Base-by-base conservation (phyloP, 1,139 yeast species). In the Geotrichum phurueaensis region DNA sequence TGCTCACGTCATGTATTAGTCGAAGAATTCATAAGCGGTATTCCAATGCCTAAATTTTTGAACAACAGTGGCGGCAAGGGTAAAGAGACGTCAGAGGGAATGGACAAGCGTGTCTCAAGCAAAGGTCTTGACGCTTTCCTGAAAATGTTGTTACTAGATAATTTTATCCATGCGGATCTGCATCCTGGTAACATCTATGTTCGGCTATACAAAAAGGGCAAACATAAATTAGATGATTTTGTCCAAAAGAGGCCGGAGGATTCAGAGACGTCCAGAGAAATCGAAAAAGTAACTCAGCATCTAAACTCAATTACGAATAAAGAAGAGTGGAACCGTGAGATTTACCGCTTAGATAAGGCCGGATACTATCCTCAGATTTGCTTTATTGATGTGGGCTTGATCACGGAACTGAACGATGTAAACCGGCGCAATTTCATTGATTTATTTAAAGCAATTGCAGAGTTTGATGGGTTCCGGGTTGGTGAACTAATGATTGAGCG, bases 111-210 rank as follows among this genome's bases (percentile, higher is more conserved):
- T 67, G 81, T 92, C 22, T 90, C 97, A 70, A 92, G 89, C 69
- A 87, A 88, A 65, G 90, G 96, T 3, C 82, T 94, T 43, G 96
- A 94, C 72, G 88, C 97, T 6, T 94, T 94, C 68, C 77, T 94
- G 66, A 88, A 91, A 69, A 94, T 95, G 99, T 79, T 94, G 64
- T 85, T 94, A 63, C 76, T 92, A 60, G 96, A 94, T 74, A 91
- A 94, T 72, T 94, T 94, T 72, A 90, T 92, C 53, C 99, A 94
- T 73, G 95, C 98, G 0, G 99, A 94, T 74, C 78, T 94, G 63
- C 99, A 94, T 69, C 97, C 99, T 0, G 99, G 99, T 1, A 94
- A 94, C 73, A 89, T 94, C 71, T 84, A 92, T 79, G 83, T 94
- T 4, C 77, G 94, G 58, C 86, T 92, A 67, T 82, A 86, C 68